Base-by-base conservation (phyloP, 2,329 filamentous ascomycete species). In the Ascochyta rabiei region DNA sequence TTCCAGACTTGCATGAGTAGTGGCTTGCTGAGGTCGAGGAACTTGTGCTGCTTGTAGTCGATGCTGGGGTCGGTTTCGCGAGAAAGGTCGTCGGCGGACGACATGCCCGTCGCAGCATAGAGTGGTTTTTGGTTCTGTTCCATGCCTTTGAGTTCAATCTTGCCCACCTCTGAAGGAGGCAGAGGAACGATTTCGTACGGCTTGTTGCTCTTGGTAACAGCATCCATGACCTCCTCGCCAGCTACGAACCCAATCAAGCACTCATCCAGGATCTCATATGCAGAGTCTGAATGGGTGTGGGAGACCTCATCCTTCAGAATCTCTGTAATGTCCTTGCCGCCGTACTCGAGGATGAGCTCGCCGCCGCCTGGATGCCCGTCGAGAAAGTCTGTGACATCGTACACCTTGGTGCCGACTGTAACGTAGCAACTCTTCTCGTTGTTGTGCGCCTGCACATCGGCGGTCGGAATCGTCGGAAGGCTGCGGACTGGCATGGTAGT, bases 191-290 rank as follows among this genome's bases (percentile, higher is more conserved):
- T 82, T 37, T 80, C 75, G 55, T 75, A 78, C 2, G 80, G 80
- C 48, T 77, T 76, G 21, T 73, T 61, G 66, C 79, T 81, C 57
- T 82, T 76, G 40, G 76, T 76, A 9, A 78, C 81, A 23, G 76
- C 74, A 44, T 85, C 79, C 46, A 82, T 74, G 5, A 83, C 74
- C 58, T 85, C 82, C 33, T 87, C 82, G 2, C 83, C 83, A 5
- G 83, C 82, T 30, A 97, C 79, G 69, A 96, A 96, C 15, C 91
- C 95, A 56, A 98, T 82, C 15, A 93, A 82, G 40, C 86, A 89
- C 35, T 98, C 95, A 40, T 96, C 90, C 23, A 99, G 82, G 13
- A 98, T 89, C 68, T 98, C 93, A 76, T 97, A 99, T n/a, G 95
- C 95, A 2, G 92, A 84, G 58, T 98, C 93, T 42, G 89, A 91